A percentile compares a stretch with the other conserved stretches of the same genome.
These are phyloP conservation scores for Amphicarpaea edgeworthii DNA, from an alignment of 306 rosid genomes.

Conservation along the genomic window DNA sequence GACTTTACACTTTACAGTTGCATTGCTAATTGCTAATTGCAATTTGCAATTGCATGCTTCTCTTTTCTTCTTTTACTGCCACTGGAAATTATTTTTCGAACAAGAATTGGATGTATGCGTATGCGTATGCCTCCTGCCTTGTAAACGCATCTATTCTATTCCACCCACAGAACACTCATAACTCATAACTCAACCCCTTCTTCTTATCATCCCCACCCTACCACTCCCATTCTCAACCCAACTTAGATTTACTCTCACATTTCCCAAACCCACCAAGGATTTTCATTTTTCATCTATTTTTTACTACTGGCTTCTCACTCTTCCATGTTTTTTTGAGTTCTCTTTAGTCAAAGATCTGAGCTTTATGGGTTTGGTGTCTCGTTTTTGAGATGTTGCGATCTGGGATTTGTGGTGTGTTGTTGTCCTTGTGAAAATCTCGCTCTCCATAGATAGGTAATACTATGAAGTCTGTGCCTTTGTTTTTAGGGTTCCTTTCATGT, in stretches of 20 bases:
- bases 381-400: slow-evolving; percentile 43
- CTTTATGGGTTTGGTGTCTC: slow-evolving; percentile 27
- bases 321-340: slow-evolving; percentile 28
- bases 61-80: slow-evolving; percentile 57
- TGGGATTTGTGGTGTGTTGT: slow-evolving; percentile 51
- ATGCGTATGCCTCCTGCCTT: slow-evolving; percentile 28
- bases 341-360: slow-evolving; percentile 58
- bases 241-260: slow-evolving; percentile 62
- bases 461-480: slow-evolving; percentile 7
- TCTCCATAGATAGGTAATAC: slow-evolving; percentile 42
- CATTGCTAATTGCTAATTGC: too few relatives aligned
- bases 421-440: slow-evolving; percentile 34
- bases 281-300: slow-evolving; percentile 29
- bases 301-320: slow-evolving; percentile 33
- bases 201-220: slow-evolving; percentile 43
- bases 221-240: slow-evolving; percentile 21
- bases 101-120: slow-evolving; percentile 30
- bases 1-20: too few relatives aligned
- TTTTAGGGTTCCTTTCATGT: slow-evolving; percentile 1
- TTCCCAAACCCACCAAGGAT: slow-evolving; percentile 35
- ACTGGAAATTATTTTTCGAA: slow-evolving; percentile 28
- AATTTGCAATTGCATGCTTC: slow-evolving; percentile 55
- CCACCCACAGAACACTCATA: too few relatives aligned
- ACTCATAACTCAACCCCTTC: slow-evolving; percentile 60
- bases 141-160: slow-evolving; percentile 52